Evolutionary conservation across 345 rosid species (phyloP), one percentile per base, ranked within the genome.

Genomic region (Kandelia obovata): DNA sequence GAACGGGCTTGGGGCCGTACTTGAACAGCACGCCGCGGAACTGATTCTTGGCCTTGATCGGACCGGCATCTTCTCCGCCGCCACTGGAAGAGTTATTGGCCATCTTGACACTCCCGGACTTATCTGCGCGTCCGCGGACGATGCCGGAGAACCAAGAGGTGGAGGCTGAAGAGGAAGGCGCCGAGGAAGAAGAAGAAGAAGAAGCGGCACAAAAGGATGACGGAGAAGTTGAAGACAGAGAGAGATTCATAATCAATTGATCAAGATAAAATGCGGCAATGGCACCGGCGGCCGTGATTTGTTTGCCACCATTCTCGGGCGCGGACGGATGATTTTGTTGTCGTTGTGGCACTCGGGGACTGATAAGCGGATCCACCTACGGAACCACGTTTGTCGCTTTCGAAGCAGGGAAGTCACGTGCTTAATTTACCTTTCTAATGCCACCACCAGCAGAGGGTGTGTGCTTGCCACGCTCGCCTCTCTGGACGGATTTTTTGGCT

Each of bases 1-100:
- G 99, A 68, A 80, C 70, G 20, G 97, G 75, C 77, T 88, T 89
- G 53, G 99, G 85, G 39, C 97, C 99, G 81, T 95, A 95, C 83
- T 88, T 95, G 77, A 95, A 87, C 69, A 95, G 86, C 39, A 92
- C 83, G 19, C 99, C 99, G 10, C 89, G 92, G 78, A 89, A 89
- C 81, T 91, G 99, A 79, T 85, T 92, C 88, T 92, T 95, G 75
- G 88, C 93, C 77, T 74, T 86, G 80, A 92, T 83, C 1, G 96
- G 97, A 25, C 92, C 89, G 55, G 57, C 49, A 51, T 74, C 81
- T 30, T 80, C 82, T 70, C 71, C 39, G 27, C 68, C 77, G 25
- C 64, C 46, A 21, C 78, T 58, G 64, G 57, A 53, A 17, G 83
- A 53, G 23, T 76, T 71, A 65, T 71, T 64, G 52, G 88, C 32